Conservation (phyloP, 805 yeast genomes). For the Kuraishia molischiana region DNA sequence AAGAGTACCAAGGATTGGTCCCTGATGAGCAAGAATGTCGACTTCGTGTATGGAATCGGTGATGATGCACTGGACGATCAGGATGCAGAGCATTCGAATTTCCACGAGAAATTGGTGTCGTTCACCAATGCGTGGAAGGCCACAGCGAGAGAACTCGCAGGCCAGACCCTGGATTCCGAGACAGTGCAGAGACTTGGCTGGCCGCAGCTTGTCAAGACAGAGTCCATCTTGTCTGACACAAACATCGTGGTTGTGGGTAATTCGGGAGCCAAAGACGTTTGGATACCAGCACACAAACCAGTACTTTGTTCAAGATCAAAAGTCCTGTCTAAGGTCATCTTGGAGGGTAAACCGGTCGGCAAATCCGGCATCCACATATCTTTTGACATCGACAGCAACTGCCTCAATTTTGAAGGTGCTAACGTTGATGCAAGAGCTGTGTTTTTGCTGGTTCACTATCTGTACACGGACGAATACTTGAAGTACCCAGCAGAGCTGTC, state of each 20-base stretch:
- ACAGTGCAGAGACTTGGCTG: not conserved
- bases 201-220: not conserved
- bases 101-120: not conserved
- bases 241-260: not conserved
- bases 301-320: conserved; percentile 23
- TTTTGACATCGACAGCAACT: not conserved
- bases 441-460: conserved; percentile 12
- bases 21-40: not conserved
- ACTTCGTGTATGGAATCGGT: not conserved
- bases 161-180: not conserved
- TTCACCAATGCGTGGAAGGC: not conserved
- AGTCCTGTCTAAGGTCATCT: conserved; percentile 16
- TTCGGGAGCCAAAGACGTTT: not conserved
- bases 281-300: conserved; percentile 17
- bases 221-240: not conserved
- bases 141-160: not conserved
- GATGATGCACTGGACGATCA: not conserved
- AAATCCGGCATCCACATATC: conserved; percentile 3
- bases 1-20: not conserved
- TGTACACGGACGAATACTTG: conserved; percentile 17
- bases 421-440: conserved; percentile 11
- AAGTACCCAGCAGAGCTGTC: conserved; percentile 6
- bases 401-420: not conserved
- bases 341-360: conserved; percentile 11
- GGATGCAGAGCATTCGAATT: not conserved